phyloP scores from a whole-genome alignment of 176 grass and related monocot species.

The Oryza coarctata region DNA sequence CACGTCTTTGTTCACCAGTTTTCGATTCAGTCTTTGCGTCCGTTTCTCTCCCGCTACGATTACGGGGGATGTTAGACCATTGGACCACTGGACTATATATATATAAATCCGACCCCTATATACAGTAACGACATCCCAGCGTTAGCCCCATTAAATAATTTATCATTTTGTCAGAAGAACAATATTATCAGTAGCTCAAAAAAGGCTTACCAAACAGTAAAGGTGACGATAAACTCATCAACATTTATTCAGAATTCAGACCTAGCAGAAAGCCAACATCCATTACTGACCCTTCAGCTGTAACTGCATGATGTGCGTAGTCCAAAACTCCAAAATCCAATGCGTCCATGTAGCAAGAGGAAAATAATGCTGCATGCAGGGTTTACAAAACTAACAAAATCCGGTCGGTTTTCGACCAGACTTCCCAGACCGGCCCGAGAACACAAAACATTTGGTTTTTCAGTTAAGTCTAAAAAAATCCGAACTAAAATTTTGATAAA shows the following conservation, averaged over 20 bases:
- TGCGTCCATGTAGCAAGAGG: no score
- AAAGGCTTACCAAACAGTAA: background rate
- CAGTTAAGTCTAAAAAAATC: no score
- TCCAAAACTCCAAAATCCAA: background rate
- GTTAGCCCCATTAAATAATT: background rate
- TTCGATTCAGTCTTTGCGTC: no score
- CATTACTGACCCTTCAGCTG: background rate
- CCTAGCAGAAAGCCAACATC: background rate
- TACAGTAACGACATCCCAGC: background rate
- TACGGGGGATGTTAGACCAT: no score
- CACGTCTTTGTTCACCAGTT: no score
- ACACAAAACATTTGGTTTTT: no score
- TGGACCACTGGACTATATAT: constrained; percentile 17
- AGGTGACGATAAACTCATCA: background rate
- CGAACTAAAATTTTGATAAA: no score
- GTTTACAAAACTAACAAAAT: no score
- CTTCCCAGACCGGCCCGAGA: no score
- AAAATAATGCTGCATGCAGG: no score
- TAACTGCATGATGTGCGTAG: background rate
- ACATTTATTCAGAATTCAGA: background rate
- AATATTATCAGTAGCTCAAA: background rate
- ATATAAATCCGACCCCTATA: background rate
- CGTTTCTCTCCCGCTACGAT: no score
- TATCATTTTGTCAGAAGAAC: background rate
- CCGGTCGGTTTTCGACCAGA: no score